Base-by-base conservation (phyloP, 768 basidiomycete species). In the Serendipita sp. region DNA sequence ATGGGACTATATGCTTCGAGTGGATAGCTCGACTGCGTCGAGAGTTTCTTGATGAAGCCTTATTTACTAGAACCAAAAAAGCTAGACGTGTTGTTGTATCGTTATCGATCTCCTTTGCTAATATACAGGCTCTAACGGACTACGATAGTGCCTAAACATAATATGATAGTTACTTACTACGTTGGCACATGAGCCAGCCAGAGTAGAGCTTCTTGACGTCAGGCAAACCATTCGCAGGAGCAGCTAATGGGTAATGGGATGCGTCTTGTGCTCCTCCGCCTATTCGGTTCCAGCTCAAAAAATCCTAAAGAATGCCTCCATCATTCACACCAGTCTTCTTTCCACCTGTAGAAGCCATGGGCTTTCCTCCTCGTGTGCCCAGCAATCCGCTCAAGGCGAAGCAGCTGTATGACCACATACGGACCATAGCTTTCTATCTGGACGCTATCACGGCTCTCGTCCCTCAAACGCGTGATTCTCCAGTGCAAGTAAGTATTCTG, bases 401-500 rank as follows among this genome's bases (percentile, higher is more conserved):
- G 30, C 60, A 60, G 18, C 28, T 65, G 4, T 65, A 65, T 41
- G 63, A 65, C 13, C 65, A 65, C 30, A 65, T 65, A 35, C 65
- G 65, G 4, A 65, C 65, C 7, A 60, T 65, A 7, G 65, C 65
- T 3, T 65, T 65, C 65, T 38, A 63, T 41, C 56, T 65, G 15
- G 65, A 65, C 58, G 64, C 65, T 10, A 35, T 65, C 38, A 63
- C 65, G n/a, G 35, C 35, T 35, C 13, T 65, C 34, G 38, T 65
- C 63, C 58, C 65, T 16, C 58, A 37, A 24, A 44, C 60, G 13
- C 58, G 60, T 18, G 65, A 60, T 38, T 63, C 60, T 65, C 65
- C 65, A 15, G 37, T 65, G 24, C 65, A 65, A 35, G 56, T 35
- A 60, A 60, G 56, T 32, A 11, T 60, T 5, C 41, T 24, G 24